Evolutionary conservation across 2,329 filamentous ascomycete genomes (phyloP), one percentile per base, ranked within the genome.

Genomic region (Diaporthe longicolla): DNA sequence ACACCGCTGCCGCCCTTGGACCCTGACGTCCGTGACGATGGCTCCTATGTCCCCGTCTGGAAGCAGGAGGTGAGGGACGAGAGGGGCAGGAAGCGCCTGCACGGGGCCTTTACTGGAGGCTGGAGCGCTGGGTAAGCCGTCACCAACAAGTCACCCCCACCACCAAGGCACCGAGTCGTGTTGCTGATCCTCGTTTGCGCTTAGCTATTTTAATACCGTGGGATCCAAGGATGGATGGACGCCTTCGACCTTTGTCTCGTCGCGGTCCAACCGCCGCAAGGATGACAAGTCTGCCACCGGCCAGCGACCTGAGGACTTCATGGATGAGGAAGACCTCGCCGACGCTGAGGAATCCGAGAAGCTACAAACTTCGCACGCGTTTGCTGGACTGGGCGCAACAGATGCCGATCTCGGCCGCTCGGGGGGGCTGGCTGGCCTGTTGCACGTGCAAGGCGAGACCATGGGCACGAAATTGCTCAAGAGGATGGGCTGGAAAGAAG

Each of bases 151-250:
- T 8, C 37, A 21, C 11, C 3, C 29, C 17, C 8, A 29, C 7
- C 19, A 26, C 21, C 40, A 37, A 17, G 35, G 35, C 19, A 37
- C 21, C 40, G 40, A 24, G 29, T 24, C 40, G 37, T n/a, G 40
- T 13, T 43, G 43, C 57, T 74, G 29, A 65, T 43, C 43, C n/a
- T 40, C 4, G 21, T 35, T 55, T 55, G 78, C 76, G 75, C 71
- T 3, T 24, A 96, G 94, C 78, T 98, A 98, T 84, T 98, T 97
- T 85, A 99, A 99, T 82, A 98, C 95, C 7, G 97, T 98, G 78
- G 97, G 97, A 70, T 98, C 96, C 73, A 98, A 98, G 83, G 96
- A 99, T 87, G 97, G 97, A 85, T 99, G 96, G 96, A 93, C 94
- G 0, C 97, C 97, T 2, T 92, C 94, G 29, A 93, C 94, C 0